Base-by-base conservation (phyloP, 2,329 filamentous ascomycete species). In the Lachnellula willkommii region DNA sequence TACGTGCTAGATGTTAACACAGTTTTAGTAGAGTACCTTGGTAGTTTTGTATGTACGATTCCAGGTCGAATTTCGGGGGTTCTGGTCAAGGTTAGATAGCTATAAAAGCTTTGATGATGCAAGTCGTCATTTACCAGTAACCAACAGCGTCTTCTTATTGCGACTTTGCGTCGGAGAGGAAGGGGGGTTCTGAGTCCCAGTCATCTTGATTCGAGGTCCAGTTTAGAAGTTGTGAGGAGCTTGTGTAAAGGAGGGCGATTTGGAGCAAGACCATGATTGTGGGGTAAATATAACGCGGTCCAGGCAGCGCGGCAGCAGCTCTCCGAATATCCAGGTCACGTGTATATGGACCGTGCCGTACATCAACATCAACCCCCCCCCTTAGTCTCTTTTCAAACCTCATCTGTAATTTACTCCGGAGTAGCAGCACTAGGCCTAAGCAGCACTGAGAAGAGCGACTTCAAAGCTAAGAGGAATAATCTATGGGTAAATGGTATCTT, bases 21-120 rank as follows among this genome's bases (percentile, higher is more conserved):
- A 53, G n/a, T n/a, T 7, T 4, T 22, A 22, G 24, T 32, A 32
- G 14, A 37, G 47, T 74, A 92, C 92, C 90, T 69, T 78, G 80
- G 73, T 97, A 99, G 69, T 96, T 95, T 63, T 87, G 80, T 50
- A 96, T 88, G 72, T 96, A 97, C 39, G 88, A 83, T 59, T 96
- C 90, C 43, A 99, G 81, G 66, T 97, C 94, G 64, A 97, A 87
- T 69, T 93, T 96, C 9, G 93, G 92, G 6, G 82, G 63, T 32
- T 67, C 66, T 68, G 47, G 20, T 15, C 46, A 36, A 28, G 53
- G 51, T 60, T 55, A 60, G 56, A 47, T 26, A 17, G 49, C 28
- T 37, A 37, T 52, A 8, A 11, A 28, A 12, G 35, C 24, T 1
- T n/a, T 20, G 20, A 9, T 45, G 5, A 17, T 36, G 8, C 36